Evolutionary conservation across 2,329 filamentous ascomycete genomes (phyloP).

Genomic region (Cytospora schulzeri): DNA sequence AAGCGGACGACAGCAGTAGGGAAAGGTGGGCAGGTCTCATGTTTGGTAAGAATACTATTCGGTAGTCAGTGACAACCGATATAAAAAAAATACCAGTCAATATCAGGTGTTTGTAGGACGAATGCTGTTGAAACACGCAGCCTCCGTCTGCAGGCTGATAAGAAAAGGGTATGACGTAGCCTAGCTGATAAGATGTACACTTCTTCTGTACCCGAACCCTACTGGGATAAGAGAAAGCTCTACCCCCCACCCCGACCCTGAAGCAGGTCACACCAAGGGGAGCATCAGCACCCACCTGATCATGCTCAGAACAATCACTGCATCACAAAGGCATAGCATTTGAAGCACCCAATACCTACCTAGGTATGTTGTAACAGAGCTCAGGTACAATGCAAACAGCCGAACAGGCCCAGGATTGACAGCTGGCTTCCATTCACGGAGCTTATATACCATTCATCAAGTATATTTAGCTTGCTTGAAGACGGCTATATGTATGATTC

Average conservation of each 20-base stretch:
- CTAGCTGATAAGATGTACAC: slow-evolving; percentile 1
- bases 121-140: background rate
- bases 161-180: slow-evolving; percentile 13
- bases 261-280: too few species aligned
- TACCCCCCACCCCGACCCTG: too few species aligned
- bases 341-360: too few species aligned
- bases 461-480: background rate
- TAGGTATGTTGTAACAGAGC: background rate
- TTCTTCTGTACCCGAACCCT: background rate
- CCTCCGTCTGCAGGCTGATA: background rate
- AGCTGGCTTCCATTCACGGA: background rate
- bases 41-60: background rate
- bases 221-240: background rate
- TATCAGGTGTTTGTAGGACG: background rate
- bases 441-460: background rate
- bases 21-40: slow-evolving; percentile 9
- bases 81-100: background rate
- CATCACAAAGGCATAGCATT: too few species aligned
- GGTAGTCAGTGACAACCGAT: background rate
- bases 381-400: background rate
- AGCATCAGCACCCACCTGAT: too few species aligned
- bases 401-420: background rate
- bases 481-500: background rate
- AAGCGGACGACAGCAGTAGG: slow-evolving; percentile 13
- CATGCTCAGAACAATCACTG: too few species aligned